Evolutionary conservation across 768 basidiomycete species (phyloP).

Genomic region (Naganishia onofrii): DNA sequence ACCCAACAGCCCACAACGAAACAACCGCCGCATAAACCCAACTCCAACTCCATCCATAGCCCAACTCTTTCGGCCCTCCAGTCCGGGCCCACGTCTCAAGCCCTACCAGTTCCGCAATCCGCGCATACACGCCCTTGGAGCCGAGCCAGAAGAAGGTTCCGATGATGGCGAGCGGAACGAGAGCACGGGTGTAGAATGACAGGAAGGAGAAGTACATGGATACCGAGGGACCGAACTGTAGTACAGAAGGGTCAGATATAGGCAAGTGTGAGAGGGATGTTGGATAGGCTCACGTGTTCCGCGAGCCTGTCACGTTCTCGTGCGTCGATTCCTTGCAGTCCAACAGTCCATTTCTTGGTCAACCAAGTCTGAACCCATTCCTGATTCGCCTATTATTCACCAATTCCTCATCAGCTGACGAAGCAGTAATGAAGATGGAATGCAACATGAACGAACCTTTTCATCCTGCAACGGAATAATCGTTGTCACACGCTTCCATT

Average conservation of each 20-base stretch:
- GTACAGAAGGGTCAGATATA: background rate
- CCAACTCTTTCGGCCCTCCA: conserved; percentile 10
- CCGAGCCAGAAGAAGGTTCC: conserved; percentile 70
- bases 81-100: conserved; percentile 25
- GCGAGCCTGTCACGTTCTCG: conserved; percentile 68
- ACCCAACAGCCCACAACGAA: conserved; percentile 77
- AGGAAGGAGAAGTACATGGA: conserved; percentile 82
- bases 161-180: conserved; percentile 70
- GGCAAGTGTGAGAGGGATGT: background rate
- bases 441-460: conserved; percentile 44
- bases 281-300: conserved; percentile 59
- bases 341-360: conserved; percentile 49
- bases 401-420: background rate
- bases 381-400: background rate
- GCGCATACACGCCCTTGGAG: conserved; percentile 28
- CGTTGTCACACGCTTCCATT: conserved; percentile 77
- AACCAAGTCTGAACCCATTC: conserved; percentile 62
- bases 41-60: conserved; percentile 62
- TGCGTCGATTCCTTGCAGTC: conserved; percentile 58
- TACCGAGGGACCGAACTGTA: conserved; percentile 72
- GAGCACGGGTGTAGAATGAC: conserved; percentile 73
- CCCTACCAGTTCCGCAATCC: conserved; percentile 29
- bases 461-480: conserved; percentile 82
- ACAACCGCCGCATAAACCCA: conserved; percentile 71
- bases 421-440: background rate